These are phyloP conservation scores for Xenoacremonium recifei DNA, from an alignment of 2,329 filamentous ascomycete genomes.

Conservation along the genomic window DNA sequence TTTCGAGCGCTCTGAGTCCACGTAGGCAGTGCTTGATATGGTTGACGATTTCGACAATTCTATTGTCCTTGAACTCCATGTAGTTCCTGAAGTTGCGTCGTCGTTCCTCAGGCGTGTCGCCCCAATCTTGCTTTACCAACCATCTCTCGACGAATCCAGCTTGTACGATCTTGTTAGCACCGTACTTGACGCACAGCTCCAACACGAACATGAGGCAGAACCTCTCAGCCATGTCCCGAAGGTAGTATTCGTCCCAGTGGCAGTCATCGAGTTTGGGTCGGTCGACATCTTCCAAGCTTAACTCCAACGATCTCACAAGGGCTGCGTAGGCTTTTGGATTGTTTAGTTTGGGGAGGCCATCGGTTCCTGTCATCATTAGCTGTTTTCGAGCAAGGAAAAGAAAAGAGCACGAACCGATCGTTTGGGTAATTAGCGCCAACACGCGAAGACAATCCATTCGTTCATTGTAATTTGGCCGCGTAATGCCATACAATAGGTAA, in stretches of 20 bases:
- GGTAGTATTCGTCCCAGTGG: conserved; percentile 61
- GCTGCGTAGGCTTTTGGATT: conserved; percentile 52
- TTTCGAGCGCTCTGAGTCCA: conserved; percentile 53
- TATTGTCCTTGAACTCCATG: conserved; percentile 48
- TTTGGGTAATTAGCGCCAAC: conserved; percentile 53
- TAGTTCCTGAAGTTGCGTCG: conserved; percentile 54
- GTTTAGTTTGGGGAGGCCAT: conserved; percentile 46
- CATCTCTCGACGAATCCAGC: conserved; percentile 69
- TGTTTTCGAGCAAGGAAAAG: conserved; percentile 7
- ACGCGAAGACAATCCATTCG: conserved; percentile 57
- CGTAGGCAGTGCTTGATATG: conserved; percentile 46
- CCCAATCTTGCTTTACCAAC: conserved; percentile 73
- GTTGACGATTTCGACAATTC: conserved; percentile 51
- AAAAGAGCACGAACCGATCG: conserved; percentile 25
- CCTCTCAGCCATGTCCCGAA: conserved; percentile 61
- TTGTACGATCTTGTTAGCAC: conserved; percentile 55
- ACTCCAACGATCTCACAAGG: conserved; percentile 59
- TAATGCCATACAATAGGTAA: conserved; percentile 56
- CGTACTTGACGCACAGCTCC: conserved; percentile 59
- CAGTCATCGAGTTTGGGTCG: conserved; percentile 53
- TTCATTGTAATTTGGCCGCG: conserved; percentile 56
- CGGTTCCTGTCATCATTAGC: conserved; percentile 28
- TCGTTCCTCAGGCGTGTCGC: conserved; percentile 50
- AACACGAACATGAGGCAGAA: conserved; percentile 57
- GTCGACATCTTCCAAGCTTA: conserved; percentile 49